phyloP scores from a whole-genome alignment of 345 rosid genomes.

The Salix caprea region DNA sequence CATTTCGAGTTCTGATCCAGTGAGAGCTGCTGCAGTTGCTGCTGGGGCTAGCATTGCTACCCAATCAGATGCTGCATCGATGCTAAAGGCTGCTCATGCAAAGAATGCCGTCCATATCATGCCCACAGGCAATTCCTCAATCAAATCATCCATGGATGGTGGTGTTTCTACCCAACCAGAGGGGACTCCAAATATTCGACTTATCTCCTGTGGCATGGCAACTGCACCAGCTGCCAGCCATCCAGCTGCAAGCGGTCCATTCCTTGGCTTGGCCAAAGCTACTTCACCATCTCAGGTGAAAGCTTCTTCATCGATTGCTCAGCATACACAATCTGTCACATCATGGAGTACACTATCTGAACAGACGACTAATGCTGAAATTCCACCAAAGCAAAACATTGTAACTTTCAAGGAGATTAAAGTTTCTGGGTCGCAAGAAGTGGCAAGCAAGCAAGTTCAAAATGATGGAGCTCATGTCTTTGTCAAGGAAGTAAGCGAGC shows the following conservation, averaged over 20 bases:
- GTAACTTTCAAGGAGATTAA: conserved; percentile 15
- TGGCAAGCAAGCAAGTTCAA: conserved; percentile 27
- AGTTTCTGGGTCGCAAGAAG: conserved; percentile 14
- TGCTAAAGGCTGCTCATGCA: conserved; percentile 54
- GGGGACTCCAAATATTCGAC: conserved; percentile 31
- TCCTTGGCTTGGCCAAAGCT: conserved; percentile 28
- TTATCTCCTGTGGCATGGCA: conserved; percentile 19
- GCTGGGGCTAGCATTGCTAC: conserved; percentile 74
- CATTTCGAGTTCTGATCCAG: conserved; percentile 40
- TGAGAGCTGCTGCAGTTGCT: conserved; percentile 75
- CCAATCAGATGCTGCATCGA: conserved; percentile 48
- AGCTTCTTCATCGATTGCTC: conserved; percentile 28
- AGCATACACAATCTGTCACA: conserved; percentile 25
- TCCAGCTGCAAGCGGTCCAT: conserved; percentile 17
- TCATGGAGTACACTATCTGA: conserved; percentile 19
- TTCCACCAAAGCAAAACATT: conserved; percentile 26
- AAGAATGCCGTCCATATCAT: conserved; percentile 48
- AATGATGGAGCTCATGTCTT: conserved; percentile 17
- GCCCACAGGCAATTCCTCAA: conserved; percentile 43
- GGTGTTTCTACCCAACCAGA: conserved; percentile 31
- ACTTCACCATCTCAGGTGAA: conserved; percentile 16
- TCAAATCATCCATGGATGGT: conserved; percentile 35
- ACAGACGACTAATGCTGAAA: conserved; percentile 25
- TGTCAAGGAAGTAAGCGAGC: conserved; percentile 10
- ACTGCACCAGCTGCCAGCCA: conserved; percentile 26